Evolutionary conservation across 2,329 filamentous ascomycete genomes (phyloP), one percentile per base, ranked within the genome.

Genomic region (Beauveria rudraprayagi): DNA sequence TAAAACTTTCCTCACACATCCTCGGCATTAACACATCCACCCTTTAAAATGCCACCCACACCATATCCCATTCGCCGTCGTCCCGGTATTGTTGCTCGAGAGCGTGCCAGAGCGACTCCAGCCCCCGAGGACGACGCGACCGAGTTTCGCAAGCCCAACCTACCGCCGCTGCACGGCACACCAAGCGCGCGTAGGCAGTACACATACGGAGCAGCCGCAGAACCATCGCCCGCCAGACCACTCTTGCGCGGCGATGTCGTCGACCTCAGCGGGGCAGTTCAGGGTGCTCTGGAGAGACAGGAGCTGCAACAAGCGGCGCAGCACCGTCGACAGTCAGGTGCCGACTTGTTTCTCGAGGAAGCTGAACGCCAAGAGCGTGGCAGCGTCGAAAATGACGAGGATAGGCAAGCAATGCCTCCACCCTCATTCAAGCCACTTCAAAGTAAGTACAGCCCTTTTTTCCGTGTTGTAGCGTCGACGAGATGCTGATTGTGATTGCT

Each of bases 151-250:
- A 69, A 67, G 28, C 70, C 69, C 40, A 66, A 68, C 6, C 57
- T 71, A 11, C 70, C 68, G 1, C 19, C 54, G 4, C 61, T 72
- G 5, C 51, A 63, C 41, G 73, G 71, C 3, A 75, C 74, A 0
- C 72, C 74, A 5, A 74, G 72, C 50, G 68, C 72, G 11, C 67
- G 73, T 34, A 68, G 73, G 44, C 73, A 75, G 62, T 76, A 75
- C 61, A 69, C 72, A 1, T 76, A 76, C 65, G 74, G 74, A 40
- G 71, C 74, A 40, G 71, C 61, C n/a, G 69, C 64, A 34, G 74
- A 76, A 55, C 74, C 74, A 2, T 64, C 65, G 19, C 69, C 69
- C 22, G 57, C 63, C 40, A 63, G 66, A 10, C 65, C 66, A 5
- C 43, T 62, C 26, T 60, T 48, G n/a, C 51, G 61, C 4, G 63